Percentiles rank a stretch among this genome's conserved stretches.
Conservation (phyloP, 1,139 yeast species). For the Magnusiomyces clavatus region DNA sequence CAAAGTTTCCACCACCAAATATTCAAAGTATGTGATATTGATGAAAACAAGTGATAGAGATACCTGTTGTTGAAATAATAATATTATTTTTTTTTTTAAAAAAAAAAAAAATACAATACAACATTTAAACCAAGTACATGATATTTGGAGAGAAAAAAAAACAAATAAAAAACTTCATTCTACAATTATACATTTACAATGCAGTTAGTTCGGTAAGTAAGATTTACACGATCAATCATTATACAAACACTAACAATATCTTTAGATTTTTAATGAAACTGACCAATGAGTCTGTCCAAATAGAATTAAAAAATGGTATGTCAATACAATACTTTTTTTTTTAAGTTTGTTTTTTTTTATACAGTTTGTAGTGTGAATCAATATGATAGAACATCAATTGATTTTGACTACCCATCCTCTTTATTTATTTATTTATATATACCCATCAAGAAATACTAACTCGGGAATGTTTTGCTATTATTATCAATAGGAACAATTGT, state of each 20-base stretch:
- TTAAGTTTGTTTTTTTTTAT: no score
- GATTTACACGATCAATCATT: background rate
- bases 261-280: conserved; percentile 77
- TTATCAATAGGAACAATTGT: conserved; percentile 40
- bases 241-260: background rate
- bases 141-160: no score
- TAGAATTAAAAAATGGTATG: conserved; percentile 82
- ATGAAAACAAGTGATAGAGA: no score
- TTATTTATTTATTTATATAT: background rate
- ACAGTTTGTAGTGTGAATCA: no score
- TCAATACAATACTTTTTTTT: conserved; percentile 13
- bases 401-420: background rate
- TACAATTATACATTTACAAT: conserved; percentile 26
- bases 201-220: conserved; percentile 45
- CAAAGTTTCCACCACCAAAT: no score
- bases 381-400: background rate
- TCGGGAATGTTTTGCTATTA: background rate
- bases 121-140: no score
- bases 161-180: no score
- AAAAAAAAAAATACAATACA: no score
- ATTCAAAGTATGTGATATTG: no score
- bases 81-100: no score
- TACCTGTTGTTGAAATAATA: no score
- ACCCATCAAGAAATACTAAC: conserved; percentile 3
- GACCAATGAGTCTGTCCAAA: conserved; percentile 80